These are phyloP conservation scores for Colletotrichum cuscutae DNA, from an alignment of 2,329 filamentous ascomycete genomes.

Conservation along the genomic window DNA sequence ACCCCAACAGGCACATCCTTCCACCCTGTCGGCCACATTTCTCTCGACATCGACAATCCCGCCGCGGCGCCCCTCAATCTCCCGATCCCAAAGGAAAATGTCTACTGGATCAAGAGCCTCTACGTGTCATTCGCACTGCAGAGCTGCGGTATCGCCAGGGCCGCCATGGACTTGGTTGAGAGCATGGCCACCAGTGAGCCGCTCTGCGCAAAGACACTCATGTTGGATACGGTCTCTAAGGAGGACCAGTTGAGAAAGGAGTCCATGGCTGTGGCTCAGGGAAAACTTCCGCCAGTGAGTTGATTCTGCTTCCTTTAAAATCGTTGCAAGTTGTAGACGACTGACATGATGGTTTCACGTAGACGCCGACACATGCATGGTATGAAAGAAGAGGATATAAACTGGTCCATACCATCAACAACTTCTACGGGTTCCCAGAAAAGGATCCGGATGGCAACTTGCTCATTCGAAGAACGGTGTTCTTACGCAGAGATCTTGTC, in stretches of 20 bases:
- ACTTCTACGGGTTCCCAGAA: slow-evolving; percentile 31
- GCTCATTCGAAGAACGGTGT: slow-evolving; percentile 2
- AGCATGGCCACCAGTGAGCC: slow-evolving; percentile 40
- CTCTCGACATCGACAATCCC: slow-evolving; percentile 38
- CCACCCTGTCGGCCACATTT: slow-evolving; percentile 45
- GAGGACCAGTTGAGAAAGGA: slow-evolving; percentile 35
- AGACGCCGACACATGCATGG: slow-evolving; percentile 44
- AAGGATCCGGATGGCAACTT: slow-evolving; percentile 16
- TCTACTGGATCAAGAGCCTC: slow-evolving; percentile 45
- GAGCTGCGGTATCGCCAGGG: slow-evolving; percentile 41
- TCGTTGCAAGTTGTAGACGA: neutral
- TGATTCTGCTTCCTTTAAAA: accelerated
- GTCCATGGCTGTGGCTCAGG: neutral
- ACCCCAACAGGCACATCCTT: slow-evolving; percentile 35
- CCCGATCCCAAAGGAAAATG: slow-evolving; percentile 32
- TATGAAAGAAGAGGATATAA: slow-evolving; percentile 42
- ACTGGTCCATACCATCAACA: slow-evolving; percentile 36
- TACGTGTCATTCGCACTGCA: slow-evolving; percentile 40
- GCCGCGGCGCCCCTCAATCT: slow-evolving; percentile 25
- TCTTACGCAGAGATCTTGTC: slow-evolving; percentile 22
- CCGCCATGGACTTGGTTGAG: slow-evolving; percentile 43
- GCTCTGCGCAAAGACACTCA: slow-evolving; percentile 39
- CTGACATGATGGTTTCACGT: neutral
- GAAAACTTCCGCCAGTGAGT: neutral
- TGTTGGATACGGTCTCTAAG: slow-evolving; percentile 41